Evolutionary conservation across 441 rosid species (phyloP).

Genomic region (California macrophylla): DNA sequence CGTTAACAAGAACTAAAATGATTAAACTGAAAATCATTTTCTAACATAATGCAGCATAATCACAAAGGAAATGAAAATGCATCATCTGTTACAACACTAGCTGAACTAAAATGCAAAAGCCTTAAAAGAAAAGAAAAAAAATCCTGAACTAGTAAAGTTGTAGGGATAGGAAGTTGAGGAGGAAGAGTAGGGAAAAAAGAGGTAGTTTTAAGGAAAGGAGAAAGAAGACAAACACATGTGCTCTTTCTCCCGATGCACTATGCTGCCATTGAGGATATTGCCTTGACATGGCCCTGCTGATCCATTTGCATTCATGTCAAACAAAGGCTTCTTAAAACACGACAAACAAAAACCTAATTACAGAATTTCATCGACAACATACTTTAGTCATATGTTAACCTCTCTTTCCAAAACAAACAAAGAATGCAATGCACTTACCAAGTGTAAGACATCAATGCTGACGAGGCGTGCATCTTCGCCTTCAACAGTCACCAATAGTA

Average conservation of each 20-base stretch:
- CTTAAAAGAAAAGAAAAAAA: slow-evolving; percentile 23
- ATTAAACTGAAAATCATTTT: background rate
- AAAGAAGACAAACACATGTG: slow-evolving; percentile 99
- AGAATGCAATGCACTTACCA: slow-evolving; percentile 49
- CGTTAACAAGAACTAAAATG: background rate
- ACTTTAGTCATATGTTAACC: slow-evolving; percentile 31
- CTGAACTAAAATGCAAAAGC: slow-evolving; percentile 22
- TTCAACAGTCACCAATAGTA: slow-evolving; percentile 84
- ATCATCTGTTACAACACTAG: background rate
- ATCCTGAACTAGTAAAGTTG: slow-evolving; percentile 33
- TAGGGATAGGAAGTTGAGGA: slow-evolving; percentile 59
- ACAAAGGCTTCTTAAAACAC: slow-evolving; percentile 50
- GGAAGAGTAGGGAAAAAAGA: slow-evolving; percentile 80
- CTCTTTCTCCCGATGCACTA: slow-evolving; percentile 97
- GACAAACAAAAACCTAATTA: slow-evolving; percentile 64
- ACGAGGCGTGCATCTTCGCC: slow-evolving; percentile 92
- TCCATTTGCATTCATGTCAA: slow-evolving; percentile 95
- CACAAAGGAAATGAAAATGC: slow-evolving; percentile 16
- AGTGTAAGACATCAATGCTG: slow-evolving; percentile 93
- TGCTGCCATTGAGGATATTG: slow-evolving; percentile 97
- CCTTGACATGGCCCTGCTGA: slow-evolving; percentile 99
- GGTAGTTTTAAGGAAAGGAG: slow-evolving; percentile 92
- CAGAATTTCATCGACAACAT: slow-evolving; percentile 35
- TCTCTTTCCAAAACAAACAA: slow-evolving; percentile 26
- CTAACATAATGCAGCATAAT: background rate